A percentile compares a stretch with the other conserved stretches of the same genome.
phyloP scores from a whole-genome alignment of 1,284 basidiomycete species.

The Cerioporus squamosus region DNA sequence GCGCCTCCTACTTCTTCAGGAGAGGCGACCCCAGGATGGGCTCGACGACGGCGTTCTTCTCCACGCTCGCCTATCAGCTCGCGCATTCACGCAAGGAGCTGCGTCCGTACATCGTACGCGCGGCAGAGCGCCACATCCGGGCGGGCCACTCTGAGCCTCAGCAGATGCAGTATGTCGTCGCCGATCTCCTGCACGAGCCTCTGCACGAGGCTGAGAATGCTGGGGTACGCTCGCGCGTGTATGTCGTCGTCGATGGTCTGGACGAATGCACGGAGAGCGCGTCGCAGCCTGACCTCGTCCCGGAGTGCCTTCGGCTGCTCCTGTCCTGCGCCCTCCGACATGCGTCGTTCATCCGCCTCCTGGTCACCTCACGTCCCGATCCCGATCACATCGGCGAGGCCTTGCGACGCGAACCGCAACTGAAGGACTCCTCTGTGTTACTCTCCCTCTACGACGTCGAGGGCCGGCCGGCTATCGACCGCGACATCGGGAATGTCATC shows the following conservation, averaged over 20 bases:
- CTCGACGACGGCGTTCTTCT: neutral
- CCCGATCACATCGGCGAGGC: neutral
- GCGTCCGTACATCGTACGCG: neutral
- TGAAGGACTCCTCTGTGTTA: neutral
- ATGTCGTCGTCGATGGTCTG: constrained; percentile 11
- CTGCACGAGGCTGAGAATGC: neutral
- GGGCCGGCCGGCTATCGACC: neutral
- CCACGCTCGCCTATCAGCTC: constrained; percentile 15
- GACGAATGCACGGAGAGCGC: constrained; percentile 6
- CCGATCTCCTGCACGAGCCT: neutral
- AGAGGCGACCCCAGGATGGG: neutral
- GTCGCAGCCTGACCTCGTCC: neutral
- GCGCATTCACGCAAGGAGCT: neutral
- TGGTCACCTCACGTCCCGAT: constrained; percentile 21
- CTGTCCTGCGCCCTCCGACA: neutral
- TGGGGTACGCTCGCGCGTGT: neutral
- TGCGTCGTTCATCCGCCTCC: constrained; percentile 6
- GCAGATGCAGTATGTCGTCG: neutral
- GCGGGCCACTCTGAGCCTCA: neutral
- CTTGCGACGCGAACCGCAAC: neutral
- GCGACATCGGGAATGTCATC: constrained; percentile 12
- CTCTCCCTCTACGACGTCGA: neutral
- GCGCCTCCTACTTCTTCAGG: constrained; percentile 18
- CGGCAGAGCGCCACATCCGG: neutral
- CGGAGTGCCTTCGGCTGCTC: neutral